These are phyloP conservation scores for Cyberlindnera veronae DNA, from an alignment of 805 yeast species.

Conservation along the genomic window DNA sequence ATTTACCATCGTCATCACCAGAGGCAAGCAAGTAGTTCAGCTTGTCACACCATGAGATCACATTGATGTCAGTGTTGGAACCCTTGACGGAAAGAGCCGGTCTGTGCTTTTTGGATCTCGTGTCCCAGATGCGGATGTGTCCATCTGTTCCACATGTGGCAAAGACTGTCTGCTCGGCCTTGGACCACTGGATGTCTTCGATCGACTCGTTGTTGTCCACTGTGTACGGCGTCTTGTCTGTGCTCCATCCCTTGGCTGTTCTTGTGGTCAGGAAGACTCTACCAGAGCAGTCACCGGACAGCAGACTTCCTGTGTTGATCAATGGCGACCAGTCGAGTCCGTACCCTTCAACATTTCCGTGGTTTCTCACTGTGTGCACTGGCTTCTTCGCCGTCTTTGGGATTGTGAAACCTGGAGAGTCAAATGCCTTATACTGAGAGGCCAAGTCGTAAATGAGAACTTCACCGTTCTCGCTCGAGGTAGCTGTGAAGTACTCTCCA, in stretches of 20 bases:
- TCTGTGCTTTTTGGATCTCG: slow-evolving; percentile 85
- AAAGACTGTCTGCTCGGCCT: slow-evolving; percentile 86
- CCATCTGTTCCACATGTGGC: slow-evolving; percentile 96
- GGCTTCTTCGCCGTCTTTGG: slow-evolving; percentile 80
- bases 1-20: slow-evolving; percentile 95
- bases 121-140: slow-evolving; percentile 91
- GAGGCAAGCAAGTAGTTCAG: slow-evolving; percentile 85
- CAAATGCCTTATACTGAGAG: slow-evolving; percentile 77
- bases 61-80: slow-evolving; percentile 82
- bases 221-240: slow-evolving; percentile 76
- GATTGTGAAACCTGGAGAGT: slow-evolving; percentile 79
- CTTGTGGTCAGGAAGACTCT: slow-evolving; percentile 75
- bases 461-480: slow-evolving; percentile 88
- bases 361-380: slow-evolving; percentile 72
- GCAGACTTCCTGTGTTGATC: slow-evolving; percentile 70
- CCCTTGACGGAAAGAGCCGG: slow-evolving; percentile 87
- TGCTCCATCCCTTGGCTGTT: slow-evolving; percentile 74
- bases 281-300: slow-evolving; percentile 89
- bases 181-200: slow-evolving; percentile 97
- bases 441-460: slow-evolving; percentile 80
- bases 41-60: slow-evolving; percentile 90
- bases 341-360: slow-evolving; percentile 96
- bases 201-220: slow-evolving; percentile 67
- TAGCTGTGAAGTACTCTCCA: slow-evolving; percentile 82
- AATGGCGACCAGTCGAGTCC: slow-evolving; percentile 97